These are phyloP conservation scores for Boletus subcaerulescens DNA, from an alignment of 768 basidiomycete species.

Conservation along the genomic window DNA sequence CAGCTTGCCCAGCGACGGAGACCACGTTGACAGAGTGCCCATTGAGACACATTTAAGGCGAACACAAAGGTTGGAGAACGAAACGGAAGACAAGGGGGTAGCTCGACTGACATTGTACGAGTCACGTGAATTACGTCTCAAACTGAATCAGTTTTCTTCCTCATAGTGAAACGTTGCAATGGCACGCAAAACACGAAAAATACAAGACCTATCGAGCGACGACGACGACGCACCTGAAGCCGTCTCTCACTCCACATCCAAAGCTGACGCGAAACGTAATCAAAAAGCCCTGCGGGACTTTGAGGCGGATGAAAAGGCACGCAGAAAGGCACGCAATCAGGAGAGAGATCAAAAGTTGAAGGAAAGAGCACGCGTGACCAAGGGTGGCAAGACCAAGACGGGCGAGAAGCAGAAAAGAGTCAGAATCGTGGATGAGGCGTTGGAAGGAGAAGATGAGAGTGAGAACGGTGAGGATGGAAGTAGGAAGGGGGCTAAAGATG, in stretches of 20 bases:
- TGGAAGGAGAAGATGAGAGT: constrained; percentile 18
- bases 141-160: too few species aligned
- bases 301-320: constrained; percentile 37
- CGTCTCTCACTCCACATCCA: constrained; percentile 46
- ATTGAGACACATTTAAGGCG: too few species aligned
- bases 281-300: constrained; percentile 38
- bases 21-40: too few species aligned
- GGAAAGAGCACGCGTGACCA: constrained; percentile 38
- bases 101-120: too few species aligned
- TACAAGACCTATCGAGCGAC: constrained; percentile 27
- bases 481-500: constrained; percentile 16
- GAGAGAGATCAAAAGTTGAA: constrained; percentile 49
- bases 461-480: constrained; percentile 27
- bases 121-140: too few species aligned
- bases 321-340: constrained; percentile 44
- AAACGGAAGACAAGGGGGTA: too few species aligned
- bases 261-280: constrained; percentile 37
- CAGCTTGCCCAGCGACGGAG: too few species aligned
- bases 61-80: too few species aligned
- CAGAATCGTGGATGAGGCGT: constrained; percentile 3
- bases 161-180: constrained; percentile 1
- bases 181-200: constrained; percentile 16
- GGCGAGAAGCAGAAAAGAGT: constrained; percentile 16
- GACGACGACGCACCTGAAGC: constrained; percentile 52
- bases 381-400: not conserved